Evolutionary conservation across 2,329 filamentous ascomycete genomes (phyloP), one percentile per base, ranked within the genome.

Genomic region (Monosporascus sp.): DNA sequence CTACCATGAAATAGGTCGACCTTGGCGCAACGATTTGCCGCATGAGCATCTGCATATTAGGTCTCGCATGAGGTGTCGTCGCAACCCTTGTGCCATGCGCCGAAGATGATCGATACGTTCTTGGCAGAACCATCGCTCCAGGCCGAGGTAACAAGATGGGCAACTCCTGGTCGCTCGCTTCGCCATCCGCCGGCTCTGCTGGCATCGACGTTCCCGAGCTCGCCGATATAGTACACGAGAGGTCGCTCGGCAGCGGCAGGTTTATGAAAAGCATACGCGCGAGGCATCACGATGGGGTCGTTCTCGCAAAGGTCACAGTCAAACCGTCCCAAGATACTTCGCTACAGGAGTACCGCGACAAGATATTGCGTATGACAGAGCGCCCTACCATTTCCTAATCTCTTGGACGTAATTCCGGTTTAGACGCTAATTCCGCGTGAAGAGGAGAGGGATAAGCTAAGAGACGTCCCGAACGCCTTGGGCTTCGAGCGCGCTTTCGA

Each of bases 191-290:
- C 58, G 94, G 92, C 69, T 89, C 91, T 52, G 92, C 92, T 54
- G 91, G 91, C 63, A 96, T 99, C 70, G 93, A 99, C 71, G 85
- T 95, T 27, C 88, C 92, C 40, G 93, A 99, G 76, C 83, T 99
- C 43, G 83, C 89, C 44, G 94, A 97, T 68, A 77, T 97, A 55
- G 85, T 87, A 38, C 96, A 97, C 74, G 94, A 99, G 73, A 91
- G 88, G 72, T 91, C 91, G 37, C 84, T 99, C 66, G 93, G 93
- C 48, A 91, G 88, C 61, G 91, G 91, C 24, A 86, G 94, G 38
- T 97, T 99, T 66, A 94, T 99, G 87, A 97, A 97, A 73, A 94
- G 90, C 59, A 92, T 97, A 59, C 85, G 93, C 60, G 94, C 93
- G 24, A 83, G 91, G 49, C 90, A 96, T 69, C 88, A 88, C 64